Conservation (phyloP, 306 rosid species). For the Luffa aegyptiaca region DNA sequence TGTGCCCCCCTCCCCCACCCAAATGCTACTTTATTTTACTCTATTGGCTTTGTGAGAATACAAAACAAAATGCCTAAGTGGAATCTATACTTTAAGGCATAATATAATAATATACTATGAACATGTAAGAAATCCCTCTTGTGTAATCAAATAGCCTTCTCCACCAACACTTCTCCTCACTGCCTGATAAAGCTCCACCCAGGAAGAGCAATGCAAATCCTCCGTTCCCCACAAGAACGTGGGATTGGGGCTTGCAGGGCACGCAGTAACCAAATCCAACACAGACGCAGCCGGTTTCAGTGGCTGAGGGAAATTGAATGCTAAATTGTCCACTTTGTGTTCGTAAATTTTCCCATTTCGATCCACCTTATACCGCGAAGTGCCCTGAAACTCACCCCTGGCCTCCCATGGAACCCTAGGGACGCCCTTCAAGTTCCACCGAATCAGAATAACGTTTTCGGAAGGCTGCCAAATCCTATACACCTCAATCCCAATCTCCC, state of each 20-base stretch:
- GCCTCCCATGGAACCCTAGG: slow-evolving; percentile 97
- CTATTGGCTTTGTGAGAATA: background rate
- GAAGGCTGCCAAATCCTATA: slow-evolving; percentile 92
- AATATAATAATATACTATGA: slow-evolving; percentile 22
- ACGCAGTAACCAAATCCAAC: slow-evolving; percentile 71
- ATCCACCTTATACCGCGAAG: slow-evolving; percentile 75
- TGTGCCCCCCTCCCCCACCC: background rate
- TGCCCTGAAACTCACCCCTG: slow-evolving; percentile 88
- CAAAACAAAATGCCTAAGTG: background rate
- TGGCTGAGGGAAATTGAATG: slow-evolving; percentile 67
- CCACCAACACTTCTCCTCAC: slow-evolving; percentile 53
- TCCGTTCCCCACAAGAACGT: slow-evolving; percentile 66
- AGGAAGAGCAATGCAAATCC: slow-evolving; percentile 54
- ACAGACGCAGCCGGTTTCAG: slow-evolving; percentile 62
- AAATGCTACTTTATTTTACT: background rate
- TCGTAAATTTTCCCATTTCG: slow-evolving; percentile 80
- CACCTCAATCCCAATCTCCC: slow-evolving; percentile 71
- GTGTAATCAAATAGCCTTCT: slow-evolving; percentile 44
- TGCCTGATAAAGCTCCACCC: slow-evolving; percentile 65
- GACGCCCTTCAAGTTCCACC: slow-evolving; percentile 85
- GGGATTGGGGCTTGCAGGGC: slow-evolving; percentile 85
- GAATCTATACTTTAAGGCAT: background rate
- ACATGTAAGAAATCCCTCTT: slow-evolving; percentile 62
- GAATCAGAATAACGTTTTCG: slow-evolving; percentile 69
- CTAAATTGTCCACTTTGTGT: slow-evolving; percentile 84